Evolutionary conservation across 371 early-diverging fungal genomes (phyloP), one percentile per base, ranked within the genome.

Genomic region (Syncephalastrum contaminatum): DNA sequence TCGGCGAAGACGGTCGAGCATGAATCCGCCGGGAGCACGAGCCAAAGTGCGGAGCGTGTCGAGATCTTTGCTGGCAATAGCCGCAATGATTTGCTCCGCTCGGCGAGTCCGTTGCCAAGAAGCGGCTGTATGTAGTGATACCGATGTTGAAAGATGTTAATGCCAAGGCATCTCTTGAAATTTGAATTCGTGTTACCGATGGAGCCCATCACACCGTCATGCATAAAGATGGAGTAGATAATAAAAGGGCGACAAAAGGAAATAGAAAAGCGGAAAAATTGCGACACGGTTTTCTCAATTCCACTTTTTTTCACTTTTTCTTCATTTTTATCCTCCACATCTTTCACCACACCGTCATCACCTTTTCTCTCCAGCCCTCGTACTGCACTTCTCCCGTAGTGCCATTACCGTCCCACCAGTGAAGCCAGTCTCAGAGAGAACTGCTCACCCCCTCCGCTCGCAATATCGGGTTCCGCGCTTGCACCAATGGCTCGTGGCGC

Each of bases 1-100:
- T 51, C 65, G 60, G 16, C 79, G 55, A 13, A 75, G 48, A 22
- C 61, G 58, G 49, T 75, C 75, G 18, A 69, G 25, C 10, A 75
- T 59, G 48, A 67, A 75, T 10, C 79, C 79, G 48, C 67, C 69
- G 4, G 70, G 69, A 4, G 21, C 24, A 57, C 66, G 64, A 1
- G 75, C 71, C 41, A 78, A 54, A 56, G 44, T 52, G 7, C 60
- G 67, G 19, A 78, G 54, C 15, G 44, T 46, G 7, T 63, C 53
- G 12, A 69, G 42, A 57, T 78, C 73, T 20, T 69, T 54, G 6
- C 30, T 56, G 45, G 63, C 54, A 30, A 69, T 66, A 7, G 77
- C 77, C 39, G 57, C 43, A 36, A 62, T 46, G 42, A 77, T 71
- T 13, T 56, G 48, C 24, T 68, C 67, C 14, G 63, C 49, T 40